These are phyloP conservation scores for Sequoiadendron giganteum DNA, from an alignment of 75 land plant genomes.

Conservation along the genomic window DNA sequence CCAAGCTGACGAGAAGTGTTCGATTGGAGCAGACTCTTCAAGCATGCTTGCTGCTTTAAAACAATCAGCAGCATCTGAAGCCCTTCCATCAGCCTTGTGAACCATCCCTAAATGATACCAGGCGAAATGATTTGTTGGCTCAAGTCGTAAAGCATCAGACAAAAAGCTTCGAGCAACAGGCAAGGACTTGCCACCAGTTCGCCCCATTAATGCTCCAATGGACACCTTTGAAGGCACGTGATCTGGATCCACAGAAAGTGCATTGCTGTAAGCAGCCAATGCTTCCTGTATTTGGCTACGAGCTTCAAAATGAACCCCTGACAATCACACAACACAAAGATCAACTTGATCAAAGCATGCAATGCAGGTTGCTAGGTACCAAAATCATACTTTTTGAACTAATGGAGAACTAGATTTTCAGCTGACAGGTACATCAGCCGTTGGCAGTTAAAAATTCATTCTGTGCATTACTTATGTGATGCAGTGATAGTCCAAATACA, in stretches of 20 bases:
- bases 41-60: conserved; percentile 86
- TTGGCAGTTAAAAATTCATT: neutral
- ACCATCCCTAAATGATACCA: conserved; percentile 87
- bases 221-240: conserved; percentile 72
- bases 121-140: conserved; percentile 75
- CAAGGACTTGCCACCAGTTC: conserved; percentile 46
- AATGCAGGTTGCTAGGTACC: conserved; percentile 1
- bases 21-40: conserved; percentile 86
- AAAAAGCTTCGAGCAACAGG: conserved; percentile 79
- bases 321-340: conserved; percentile 7
- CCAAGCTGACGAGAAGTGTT: conserved; percentile 42
- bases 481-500: neutral
- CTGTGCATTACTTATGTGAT: neutral
- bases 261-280: conserved; percentile 60
- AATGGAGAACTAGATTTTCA: conserved; percentile 3
- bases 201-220: conserved; percentile 55
- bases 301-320: conserved; percentile 70
- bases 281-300: conserved; percentile 59
- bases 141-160: conserved; percentile 78
- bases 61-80: conserved; percentile 77
- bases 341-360: conserved; percentile 5
- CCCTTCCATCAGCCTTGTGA: conserved; percentile 62
- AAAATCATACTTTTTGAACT: neutral
- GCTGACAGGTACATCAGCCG: neutral
- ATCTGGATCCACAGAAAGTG: conserved; percentile 50